Conservation (phyloP, 495 filamentous ascomycete species). For the Zalerion maritima region DNA sequence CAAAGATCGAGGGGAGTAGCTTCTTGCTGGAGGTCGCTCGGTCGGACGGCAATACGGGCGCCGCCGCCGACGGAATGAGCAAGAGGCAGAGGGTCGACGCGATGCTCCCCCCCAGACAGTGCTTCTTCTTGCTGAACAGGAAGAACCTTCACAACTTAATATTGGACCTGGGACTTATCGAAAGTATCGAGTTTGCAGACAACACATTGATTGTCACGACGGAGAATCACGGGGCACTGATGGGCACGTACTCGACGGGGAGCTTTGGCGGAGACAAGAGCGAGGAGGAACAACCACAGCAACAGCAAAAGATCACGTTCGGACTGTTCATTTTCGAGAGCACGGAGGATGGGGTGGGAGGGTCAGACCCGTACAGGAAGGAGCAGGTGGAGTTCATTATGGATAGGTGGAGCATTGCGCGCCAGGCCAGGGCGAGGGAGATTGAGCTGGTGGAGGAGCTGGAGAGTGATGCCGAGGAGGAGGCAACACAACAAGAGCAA, state of each 20-base stretch:
- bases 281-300: not conserved
- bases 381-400: too few species aligned
- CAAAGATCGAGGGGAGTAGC: constrained; percentile 60
- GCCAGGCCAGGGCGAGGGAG: too few species aligned
- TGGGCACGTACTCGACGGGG: constrained; percentile 14
- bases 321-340: too few species aligned
- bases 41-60: constrained; percentile 41
- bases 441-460: too few species aligned
- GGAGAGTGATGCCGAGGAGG: too few species aligned
- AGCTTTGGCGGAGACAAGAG: too few species aligned
- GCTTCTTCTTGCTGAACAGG: constrained; percentile 33
- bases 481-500: too few species aligned
- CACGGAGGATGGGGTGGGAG: too few species aligned
- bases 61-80: constrained; percentile 8
- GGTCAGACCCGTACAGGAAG: too few species aligned
- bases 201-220: constrained; percentile 29
- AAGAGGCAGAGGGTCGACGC: too few species aligned
- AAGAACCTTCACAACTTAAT: constrained; percentile 27
- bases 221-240: constrained; percentile 12
- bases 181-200: constrained; percentile 25
- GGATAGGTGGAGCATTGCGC: too few species aligned
- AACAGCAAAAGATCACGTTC: constrained; percentile 17
- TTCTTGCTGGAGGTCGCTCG: too few species aligned
- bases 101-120: constrained; percentile 17
- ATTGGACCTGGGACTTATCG: constrained; percentile 23